Conservation (phyloP, 495 filamentous ascomycete species). For the Copromyces sp. region DNA sequence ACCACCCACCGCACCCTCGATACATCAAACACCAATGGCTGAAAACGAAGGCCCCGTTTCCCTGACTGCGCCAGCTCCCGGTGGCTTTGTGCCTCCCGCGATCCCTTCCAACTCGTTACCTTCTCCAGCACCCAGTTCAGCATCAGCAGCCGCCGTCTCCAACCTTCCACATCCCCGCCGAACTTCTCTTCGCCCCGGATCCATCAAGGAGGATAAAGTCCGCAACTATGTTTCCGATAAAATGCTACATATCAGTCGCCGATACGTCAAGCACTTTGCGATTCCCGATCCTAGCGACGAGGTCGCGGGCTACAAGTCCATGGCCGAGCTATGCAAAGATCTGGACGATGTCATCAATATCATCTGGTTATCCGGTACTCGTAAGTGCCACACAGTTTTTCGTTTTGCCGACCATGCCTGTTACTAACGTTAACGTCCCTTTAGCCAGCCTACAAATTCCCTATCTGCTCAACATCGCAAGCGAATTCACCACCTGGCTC, state of each 20-base stretch:
- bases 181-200: slow-evolving; percentile 57
- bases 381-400: slow-evolving; percentile 37
- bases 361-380: slow-evolving; percentile 73
- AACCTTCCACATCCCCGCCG: slow-evolving; percentile 54
- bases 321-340: slow-evolving; percentile 59
- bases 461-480: slow-evolving; percentile 67
- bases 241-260: slow-evolving; percentile 53
- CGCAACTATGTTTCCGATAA: slow-evolving; percentile 57
- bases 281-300: slow-evolving; percentile 41
- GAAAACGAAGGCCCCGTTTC: slow-evolving; percentile 10
- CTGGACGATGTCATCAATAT: slow-evolving; percentile 63
- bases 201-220: slow-evolving; percentile 64
- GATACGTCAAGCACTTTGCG: slow-evolving; percentile 66
- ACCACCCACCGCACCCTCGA: neutral
- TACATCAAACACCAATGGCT: slow-evolving; percentile 19
- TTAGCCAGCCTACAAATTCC: slow-evolving; percentile 74
- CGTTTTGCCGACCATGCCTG: neutral
- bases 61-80: slow-evolving; percentile 9
- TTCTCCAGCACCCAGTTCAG: slow-evolving; percentile 45
- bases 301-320: slow-evolving; percentile 54
- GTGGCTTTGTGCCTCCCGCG: slow-evolving; percentile 39
- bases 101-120: slow-evolving; percentile 24
- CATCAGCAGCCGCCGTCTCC: slow-evolving; percentile 30
- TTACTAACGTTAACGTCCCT: neutral
- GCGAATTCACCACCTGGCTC: slow-evolving; percentile 55